A percentile compares a stretch with the other conserved stretches of the same genome.
These are phyloP conservation scores for Naegleria lovaniensis DNA, from an alignment of 208 protist genomes.

Conservation along the genomic window DNA sequence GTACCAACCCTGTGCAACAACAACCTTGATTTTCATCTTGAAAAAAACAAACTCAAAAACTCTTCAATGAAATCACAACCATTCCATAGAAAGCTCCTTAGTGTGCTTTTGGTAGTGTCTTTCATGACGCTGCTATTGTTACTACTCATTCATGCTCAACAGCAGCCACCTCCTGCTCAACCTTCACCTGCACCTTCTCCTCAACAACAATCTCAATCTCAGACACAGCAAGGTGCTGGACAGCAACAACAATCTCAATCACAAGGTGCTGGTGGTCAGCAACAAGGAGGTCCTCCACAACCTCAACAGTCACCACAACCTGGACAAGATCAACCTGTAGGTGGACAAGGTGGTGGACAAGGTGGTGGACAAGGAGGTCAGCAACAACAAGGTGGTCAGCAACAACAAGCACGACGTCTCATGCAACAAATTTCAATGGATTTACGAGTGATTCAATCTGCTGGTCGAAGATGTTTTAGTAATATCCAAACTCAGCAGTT, in stretches of 20 bases:
- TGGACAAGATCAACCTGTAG: background rate
- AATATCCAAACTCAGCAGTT: background rate
- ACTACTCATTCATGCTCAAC: background rate
- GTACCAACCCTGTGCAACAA: too few relatives aligned
- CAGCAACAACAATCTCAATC: background rate
- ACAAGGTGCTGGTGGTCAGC: background rate
- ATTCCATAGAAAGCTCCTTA: too few relatives aligned
- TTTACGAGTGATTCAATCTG: too few relatives aligned
- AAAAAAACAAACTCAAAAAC: too few relatives aligned
- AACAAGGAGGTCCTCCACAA: background rate
- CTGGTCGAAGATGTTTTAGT: too few relatives aligned
- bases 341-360: background rate
- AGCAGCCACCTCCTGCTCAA: background rate
- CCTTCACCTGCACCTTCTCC: background rate
- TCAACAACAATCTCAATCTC: background rate
- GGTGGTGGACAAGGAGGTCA: background rate
- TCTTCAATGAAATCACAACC: too few relatives aligned
- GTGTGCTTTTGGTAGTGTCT: too few relatives aligned
- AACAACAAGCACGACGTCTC: background rate
- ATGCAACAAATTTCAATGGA: background rate
- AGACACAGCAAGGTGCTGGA: background rate
- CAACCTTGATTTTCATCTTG: too few relatives aligned
- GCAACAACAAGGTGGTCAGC: background rate
- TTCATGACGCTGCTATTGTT: background rate
- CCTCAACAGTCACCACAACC: background rate